Conservation (phyloP, 306 rosid species). For the Hylodesmum podocarpum region DNA sequence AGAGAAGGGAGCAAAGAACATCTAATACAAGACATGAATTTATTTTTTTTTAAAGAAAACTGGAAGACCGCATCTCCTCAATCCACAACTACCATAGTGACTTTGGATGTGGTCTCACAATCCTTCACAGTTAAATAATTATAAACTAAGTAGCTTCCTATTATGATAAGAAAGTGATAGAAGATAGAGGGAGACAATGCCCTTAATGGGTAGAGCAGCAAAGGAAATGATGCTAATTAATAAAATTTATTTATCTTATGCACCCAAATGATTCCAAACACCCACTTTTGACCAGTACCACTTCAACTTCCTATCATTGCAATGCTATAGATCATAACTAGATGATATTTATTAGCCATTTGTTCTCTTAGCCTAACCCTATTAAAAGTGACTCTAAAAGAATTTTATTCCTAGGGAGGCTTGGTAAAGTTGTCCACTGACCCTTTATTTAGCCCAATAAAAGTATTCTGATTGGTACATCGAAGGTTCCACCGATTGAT, state of each 20-base stretch:
- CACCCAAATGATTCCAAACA: slow-evolving; percentile 69
- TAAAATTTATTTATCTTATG: slow-evolving; percentile 37
- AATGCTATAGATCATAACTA: slow-evolving; percentile 37
- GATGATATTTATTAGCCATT: slow-evolving; percentile 24
- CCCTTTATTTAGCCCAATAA: slow-evolving; percentile 34
- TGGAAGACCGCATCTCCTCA: slow-evolving; percentile 42
- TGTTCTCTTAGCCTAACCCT: slow-evolving; percentile 39
- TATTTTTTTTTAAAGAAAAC: background rate
- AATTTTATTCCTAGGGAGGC: slow-evolving; percentile 35
- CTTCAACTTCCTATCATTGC: slow-evolving; percentile 66
- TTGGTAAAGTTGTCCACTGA: slow-evolving; percentile 36
- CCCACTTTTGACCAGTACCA: slow-evolving; percentile 75
- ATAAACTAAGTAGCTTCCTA: slow-evolving; percentile 28
- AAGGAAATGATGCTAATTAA: slow-evolving; percentile 46
- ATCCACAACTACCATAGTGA: slow-evolving; percentile 15
- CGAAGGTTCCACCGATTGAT: slow-evolving; percentile 40
- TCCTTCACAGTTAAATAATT: slow-evolving; percentile 16
- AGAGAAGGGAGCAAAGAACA: slow-evolving; percentile 30
- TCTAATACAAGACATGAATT: background rate
- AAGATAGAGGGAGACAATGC: slow-evolving; percentile 42
- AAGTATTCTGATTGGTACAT: slow-evolving; percentile 38
- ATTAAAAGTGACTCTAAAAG: slow-evolving; percentile 18
- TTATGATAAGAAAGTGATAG: slow-evolving; percentile 34
- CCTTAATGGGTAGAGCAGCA: slow-evolving; percentile 65
- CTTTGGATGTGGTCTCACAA: slow-evolving; percentile 1